Evolutionary conservation across 805 yeast genomes (phyloP).

Genomic region (Jamesozyma rosinii): DNA sequence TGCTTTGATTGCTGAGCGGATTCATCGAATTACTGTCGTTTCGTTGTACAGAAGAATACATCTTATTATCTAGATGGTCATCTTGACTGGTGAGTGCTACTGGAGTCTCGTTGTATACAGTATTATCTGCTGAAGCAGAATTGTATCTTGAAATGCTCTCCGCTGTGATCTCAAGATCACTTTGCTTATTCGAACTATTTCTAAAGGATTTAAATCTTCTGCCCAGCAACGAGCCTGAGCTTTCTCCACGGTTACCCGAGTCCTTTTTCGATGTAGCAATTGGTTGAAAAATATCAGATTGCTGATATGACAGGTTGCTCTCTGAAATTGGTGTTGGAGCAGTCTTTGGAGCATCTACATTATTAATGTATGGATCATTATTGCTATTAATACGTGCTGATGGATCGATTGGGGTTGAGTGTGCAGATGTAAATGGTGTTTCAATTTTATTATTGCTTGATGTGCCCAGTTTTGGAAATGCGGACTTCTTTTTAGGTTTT

Average conservation of each 20-base stretch:
- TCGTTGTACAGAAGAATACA: too few relatives aligned
- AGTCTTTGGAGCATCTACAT: neutral
- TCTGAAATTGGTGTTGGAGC: neutral
- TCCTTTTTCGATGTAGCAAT: conserved; percentile 2
- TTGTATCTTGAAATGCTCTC: neutral
- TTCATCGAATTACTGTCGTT: too few relatives aligned
- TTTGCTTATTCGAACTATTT: conserved; percentile 4
- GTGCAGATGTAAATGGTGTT: conserved; percentile 8
- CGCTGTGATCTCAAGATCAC: conserved; percentile 4
- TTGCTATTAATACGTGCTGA: neutral
- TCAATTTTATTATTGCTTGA: conserved; percentile 3
- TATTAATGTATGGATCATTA: neutral
- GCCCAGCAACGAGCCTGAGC: conserved; percentile 23
- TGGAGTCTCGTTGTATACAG: neutral
- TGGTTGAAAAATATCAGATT: neutral
- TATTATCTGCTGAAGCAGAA: neutral
- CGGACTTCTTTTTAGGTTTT: conserved; percentile 4
- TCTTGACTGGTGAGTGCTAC: neutral
- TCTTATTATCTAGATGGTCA: neutral
- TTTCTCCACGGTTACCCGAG: conserved; percentile 10
- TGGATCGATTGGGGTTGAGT: conserved; percentile 7
- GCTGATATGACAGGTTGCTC: neutral
- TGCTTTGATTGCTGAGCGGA: neutral
- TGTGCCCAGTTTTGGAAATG: conserved; percentile 8
- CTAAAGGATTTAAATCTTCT: conserved; percentile 22